Conservation (phyloP, 768 basidiomycete genomes). For the Phanerodontia chrysosporium region DNA sequence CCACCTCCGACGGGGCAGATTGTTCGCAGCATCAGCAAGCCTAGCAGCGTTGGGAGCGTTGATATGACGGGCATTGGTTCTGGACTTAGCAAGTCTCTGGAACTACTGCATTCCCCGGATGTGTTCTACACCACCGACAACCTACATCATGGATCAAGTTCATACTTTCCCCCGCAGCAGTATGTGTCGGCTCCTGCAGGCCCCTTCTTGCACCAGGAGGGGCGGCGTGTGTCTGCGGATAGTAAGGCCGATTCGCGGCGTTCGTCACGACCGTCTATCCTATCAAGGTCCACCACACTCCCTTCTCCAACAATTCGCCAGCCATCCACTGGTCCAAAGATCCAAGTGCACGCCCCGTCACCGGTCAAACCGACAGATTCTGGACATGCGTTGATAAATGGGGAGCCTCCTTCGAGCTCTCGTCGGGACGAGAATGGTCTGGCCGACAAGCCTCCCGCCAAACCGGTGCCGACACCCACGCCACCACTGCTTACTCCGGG, state of each 20-base stretch:
- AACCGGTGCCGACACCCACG: constrained; percentile 23
- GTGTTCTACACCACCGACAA: constrained; percentile 19
- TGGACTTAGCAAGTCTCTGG: constrained; percentile 15
- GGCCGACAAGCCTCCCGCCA: constrained; percentile 1
- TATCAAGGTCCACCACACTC: constrained; percentile 8
- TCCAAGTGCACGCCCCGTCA: constrained; percentile 1
- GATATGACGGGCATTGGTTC: constrained; percentile 70
- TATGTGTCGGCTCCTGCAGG: not conserved
- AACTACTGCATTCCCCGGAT: constrained; percentile 17
- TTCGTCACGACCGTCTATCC: not conserved
- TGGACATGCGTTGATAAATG: not conserved
- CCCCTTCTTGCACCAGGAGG: not conserved
- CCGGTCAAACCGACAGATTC: not conserved
- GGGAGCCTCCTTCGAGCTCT: not conserved
- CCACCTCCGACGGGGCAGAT: not conserved
- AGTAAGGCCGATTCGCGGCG: constrained; percentile 7
- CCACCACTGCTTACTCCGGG: constrained; percentile 51
- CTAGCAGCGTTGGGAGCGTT: constrained; percentile 54
- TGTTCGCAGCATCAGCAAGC: constrained; percentile 19
- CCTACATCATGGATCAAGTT: constrained; percentile 1
- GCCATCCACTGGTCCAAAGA: not conserved
- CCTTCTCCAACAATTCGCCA: not conserved
- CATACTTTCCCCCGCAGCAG: not conserved
- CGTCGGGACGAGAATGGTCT: constrained; percentile 2
- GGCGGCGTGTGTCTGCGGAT: constrained; percentile 2